Evolutionary conservation across 1,284 basidiomycete species (phyloP).

Genomic region (Gymnopus androsaceus): DNA sequence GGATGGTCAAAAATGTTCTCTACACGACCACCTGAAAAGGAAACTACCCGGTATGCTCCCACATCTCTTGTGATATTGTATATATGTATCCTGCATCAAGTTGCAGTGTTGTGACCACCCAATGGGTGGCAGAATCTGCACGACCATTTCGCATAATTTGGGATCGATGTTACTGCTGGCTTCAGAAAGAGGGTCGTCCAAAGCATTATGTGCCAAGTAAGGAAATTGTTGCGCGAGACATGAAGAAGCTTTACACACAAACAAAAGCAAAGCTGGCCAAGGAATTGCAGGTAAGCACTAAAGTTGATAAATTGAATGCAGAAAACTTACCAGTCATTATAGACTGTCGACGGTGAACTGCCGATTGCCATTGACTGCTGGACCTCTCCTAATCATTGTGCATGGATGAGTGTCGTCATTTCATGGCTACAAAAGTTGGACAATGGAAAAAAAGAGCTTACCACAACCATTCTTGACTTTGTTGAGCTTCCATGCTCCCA

Average conservation of each 20-base stretch:
- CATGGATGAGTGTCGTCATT: background rate
- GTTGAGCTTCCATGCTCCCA: background rate
- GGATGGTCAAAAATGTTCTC: background rate
- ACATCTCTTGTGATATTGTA: background rate
- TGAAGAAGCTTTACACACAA: constrained; percentile 1
- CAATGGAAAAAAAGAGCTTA: background rate
- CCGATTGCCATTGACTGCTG: background rate
- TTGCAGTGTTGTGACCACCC: background rate
- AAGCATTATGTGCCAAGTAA: constrained; percentile 19
- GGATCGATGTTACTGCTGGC: constrained; percentile 7
- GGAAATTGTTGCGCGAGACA: constrained; percentile 17
- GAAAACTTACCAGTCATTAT: background rate
- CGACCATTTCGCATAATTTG: constrained; percentile 19
- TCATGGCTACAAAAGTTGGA: background rate
- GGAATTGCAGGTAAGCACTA: no score
- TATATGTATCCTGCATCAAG: background rate
- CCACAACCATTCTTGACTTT: background rate
- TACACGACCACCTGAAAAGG: background rate
- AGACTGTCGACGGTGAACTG: background rate
- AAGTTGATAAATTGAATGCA: no score
- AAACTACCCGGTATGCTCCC: background rate
- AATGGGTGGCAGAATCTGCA: constrained; percentile 18
- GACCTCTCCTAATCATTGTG: background rate
- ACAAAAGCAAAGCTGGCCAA: no score
- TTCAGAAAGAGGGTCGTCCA: constrained; percentile 23